Evolutionary conservation across 768 basidiomycete species (phyloP), one percentile per base, ranked within the genome.

Genomic region (Lactarius indigo): DNA sequence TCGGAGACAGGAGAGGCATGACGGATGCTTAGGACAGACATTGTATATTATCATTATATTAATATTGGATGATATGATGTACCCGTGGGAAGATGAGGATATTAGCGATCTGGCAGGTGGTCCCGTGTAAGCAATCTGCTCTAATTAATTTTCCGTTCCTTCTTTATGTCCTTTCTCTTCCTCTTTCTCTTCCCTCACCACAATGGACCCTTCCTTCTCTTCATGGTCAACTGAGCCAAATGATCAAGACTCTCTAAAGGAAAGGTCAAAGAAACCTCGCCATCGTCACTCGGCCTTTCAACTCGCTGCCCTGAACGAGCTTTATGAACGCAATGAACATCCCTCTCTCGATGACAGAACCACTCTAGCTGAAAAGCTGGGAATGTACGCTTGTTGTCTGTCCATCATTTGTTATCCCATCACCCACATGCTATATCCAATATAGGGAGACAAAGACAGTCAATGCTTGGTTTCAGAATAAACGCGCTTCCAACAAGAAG

Each of bases 401-500:
- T 20, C 31, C 5, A 58, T 66, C 50, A 60, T 57, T 35, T 33
- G 20, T 10, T 52, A 58, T 64, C 26, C 20, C 20, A 52, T 69
- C 35, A 20, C 65, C 68, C 69, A 61, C 64, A 59, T 9, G 64
- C 44, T 61, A n/a, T 44, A 54, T 35, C 63, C 63, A 28, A 69
- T 66, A 59, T 47, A 92, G 91, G 87, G 89, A 91, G 75, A 87
- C 85, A 76, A 92, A 92, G 82, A 90, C 89, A 2, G 90, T 92
- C 74, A 89, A 90, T 74, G 88, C 91, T 17, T 92, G 89, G 88
- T 92, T 92, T 77, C 90, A 92, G 78, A 92, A 92, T 75, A 92
- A 91, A 80, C 83, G 91, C 63, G 90, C 91, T 7, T 91, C 90
- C 15, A 86, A 85, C 71, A 92, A 91, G 83, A 92, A 92, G 77